Conservation (phyloP, 768 basidiomycete species). For the Sarcodon aspratus region DNA sequence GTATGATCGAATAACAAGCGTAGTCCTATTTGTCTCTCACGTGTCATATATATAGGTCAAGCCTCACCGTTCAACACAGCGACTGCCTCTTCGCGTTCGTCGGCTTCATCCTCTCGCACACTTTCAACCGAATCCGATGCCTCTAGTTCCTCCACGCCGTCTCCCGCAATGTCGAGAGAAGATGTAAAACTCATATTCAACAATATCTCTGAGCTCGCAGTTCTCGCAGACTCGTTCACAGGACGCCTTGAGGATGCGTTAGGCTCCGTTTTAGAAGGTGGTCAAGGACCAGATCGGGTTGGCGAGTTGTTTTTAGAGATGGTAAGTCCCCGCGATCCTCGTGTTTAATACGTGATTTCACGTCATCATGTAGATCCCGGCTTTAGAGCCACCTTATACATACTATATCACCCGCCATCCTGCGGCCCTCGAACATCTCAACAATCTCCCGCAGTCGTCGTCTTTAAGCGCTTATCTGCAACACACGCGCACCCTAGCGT, state of each 20-base stretch:
- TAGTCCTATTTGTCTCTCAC: not conserved
- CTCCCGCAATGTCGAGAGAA: slow-evolving; percentile 58
- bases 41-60: slow-evolving; percentile 21
- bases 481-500: slow-evolving; percentile 54
- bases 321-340: slow-evolving; percentile 30
- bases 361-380: slow-evolving; percentile 39
- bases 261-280: slow-evolving; percentile 48
- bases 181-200: slow-evolving; percentile 65
- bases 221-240: slow-evolving; percentile 57
- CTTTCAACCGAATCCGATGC: slow-evolving; percentile 41
- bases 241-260: slow-evolving; percentile 56
- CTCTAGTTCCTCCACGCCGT: slow-evolving; percentile 14
- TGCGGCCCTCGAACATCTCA: slow-evolving; percentile 59
- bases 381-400: slow-evolving; percentile 63
- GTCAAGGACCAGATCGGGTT: slow-evolving; percentile 58
- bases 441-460: slow-evolving; percentile 35
- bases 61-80: slow-evolving; percentile 25
- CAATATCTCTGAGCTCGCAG: slow-evolving; percentile 66
- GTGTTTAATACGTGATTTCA: slow-evolving; percentile 1
- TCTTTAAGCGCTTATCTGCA: slow-evolving; percentile 56
- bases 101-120: slow-evolving; percentile 37
- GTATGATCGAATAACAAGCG: slow-evolving; percentile 18
- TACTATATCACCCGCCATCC: slow-evolving; percentile 76
- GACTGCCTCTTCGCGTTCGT: slow-evolving; percentile 28
- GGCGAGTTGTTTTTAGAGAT: slow-evolving; percentile 60